These are phyloP conservation scores for Exutisphaerella laricina DNA, from an alignment of 2,329 filamentous ascomycete species.

Conservation along the genomic window DNA sequence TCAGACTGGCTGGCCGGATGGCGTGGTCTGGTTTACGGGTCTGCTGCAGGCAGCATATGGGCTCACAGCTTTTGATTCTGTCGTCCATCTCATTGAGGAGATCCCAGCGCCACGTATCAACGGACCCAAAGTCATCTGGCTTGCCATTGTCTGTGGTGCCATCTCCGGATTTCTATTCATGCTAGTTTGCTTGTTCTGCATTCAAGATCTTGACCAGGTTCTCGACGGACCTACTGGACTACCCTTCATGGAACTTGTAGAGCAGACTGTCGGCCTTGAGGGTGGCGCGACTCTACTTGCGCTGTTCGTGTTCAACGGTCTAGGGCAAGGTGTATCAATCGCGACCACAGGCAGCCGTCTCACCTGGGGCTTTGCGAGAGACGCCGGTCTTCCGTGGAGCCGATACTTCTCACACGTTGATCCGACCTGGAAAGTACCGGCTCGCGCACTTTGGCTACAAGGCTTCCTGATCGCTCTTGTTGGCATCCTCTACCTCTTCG, in stretches of 20 bases:
- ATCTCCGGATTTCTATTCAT: slow-evolving; percentile 52
- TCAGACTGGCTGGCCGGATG: slow-evolving; percentile 49
- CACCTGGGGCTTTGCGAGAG: slow-evolving; percentile 28
- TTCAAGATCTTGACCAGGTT: slow-evolving; percentile 45
- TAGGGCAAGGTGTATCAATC: slow-evolving; percentile 50
- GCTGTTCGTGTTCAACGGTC: slow-evolving; percentile 52
- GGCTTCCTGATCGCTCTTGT: slow-evolving; percentile 44
- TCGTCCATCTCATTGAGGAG: slow-evolving; percentile 56
- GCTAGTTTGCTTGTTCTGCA: slow-evolving; percentile 51
- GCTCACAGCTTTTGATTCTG: slow-evolving; percentile 53
- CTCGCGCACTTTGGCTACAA: slow-evolving; percentile 49
- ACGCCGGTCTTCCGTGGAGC: slow-evolving; percentile 25
- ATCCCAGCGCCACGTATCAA: slow-evolving; percentile 50
- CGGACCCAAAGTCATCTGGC: slow-evolving; percentile 49
- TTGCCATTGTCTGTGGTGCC: slow-evolving; percentile 43
- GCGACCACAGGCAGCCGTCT: slow-evolving; percentile 36
- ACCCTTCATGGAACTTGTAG: slow-evolving; percentile 57
- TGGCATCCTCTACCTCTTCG: slow-evolving; percentile 44
- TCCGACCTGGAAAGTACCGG: slow-evolving; percentile 48
- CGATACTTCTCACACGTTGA: slow-evolving; percentile 38
- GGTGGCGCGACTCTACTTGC: slow-evolving; percentile 43
- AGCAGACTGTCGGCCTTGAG: slow-evolving; percentile 45
- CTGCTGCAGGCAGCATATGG: slow-evolving; percentile 54
- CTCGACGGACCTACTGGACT: slow-evolving; percentile 46
- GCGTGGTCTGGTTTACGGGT: slow-evolving; percentile 54